Conservation (phyloP, 495 filamentous ascomycete genomes). For the Apodospora peruviana region DNA sequence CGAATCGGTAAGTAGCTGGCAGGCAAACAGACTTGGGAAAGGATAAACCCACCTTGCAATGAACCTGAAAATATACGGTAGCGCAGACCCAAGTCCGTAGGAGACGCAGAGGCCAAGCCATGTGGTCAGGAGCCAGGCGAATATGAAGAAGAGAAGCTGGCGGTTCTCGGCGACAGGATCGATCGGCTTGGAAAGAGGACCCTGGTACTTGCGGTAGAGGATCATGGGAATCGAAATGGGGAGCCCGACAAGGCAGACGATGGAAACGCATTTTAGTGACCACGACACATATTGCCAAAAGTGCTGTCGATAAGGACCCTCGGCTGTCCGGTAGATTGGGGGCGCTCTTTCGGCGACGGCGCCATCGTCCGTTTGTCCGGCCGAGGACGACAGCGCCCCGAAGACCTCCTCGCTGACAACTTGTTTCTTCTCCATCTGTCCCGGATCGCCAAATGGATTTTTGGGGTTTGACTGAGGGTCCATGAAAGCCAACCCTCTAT, state of each 20-base stretch:
- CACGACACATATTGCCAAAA: not conserved
- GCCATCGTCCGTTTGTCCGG: not conserved
- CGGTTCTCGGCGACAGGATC: not conserved
- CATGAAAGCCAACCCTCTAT: too few relatives aligned
- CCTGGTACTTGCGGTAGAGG: not conserved
- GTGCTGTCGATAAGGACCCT: not conserved
- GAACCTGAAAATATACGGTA: slow-evolving; percentile 24
- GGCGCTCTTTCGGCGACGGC: not conserved
- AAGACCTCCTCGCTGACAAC: not conserved
- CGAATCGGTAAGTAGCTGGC: not conserved
- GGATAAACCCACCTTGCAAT: slow-evolving; percentile 13
- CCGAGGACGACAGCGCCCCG: not conserved
- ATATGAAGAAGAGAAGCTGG: slow-evolving; percentile 17
- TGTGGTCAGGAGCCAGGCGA: slow-evolving; percentile 13
- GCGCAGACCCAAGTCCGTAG: slow-evolving; percentile 9
- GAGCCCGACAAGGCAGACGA: not conserved
- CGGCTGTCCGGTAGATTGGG: not conserved
- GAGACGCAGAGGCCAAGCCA: slow-evolving; percentile 16
- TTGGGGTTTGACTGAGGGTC: too few relatives aligned
- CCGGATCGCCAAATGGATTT: too few relatives aligned
- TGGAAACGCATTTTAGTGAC: not conserved
- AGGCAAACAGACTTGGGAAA: not conserved
- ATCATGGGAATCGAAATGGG: not conserved
- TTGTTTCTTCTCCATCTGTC: not conserved
- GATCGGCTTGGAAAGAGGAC: not conserved